A percentile compares a stretch with the other conserved stretches of the same genome.
Conservation (phyloP, 2,329 filamentous ascomycete genomes). For the Neocucurbitaria cava region DNA sequence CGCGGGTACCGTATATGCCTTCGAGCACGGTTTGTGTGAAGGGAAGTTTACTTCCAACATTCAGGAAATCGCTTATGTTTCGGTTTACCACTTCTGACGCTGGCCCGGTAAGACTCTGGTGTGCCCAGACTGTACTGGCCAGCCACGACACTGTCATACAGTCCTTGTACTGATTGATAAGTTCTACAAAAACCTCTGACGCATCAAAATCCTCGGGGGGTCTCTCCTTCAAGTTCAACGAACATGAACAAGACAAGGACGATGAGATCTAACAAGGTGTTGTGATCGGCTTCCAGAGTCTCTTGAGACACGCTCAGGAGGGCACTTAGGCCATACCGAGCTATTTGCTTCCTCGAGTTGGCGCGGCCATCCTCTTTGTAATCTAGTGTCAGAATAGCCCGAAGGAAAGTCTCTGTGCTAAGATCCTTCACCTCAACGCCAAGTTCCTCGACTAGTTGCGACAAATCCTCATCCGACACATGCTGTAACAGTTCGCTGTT, state of each 20-base stretch:
- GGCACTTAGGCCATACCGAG: slow-evolving; percentile 77
- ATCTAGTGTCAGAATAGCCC: slow-evolving; percentile 58
- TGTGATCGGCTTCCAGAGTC: slow-evolving; percentile 73
- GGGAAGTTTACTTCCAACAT: slow-evolving; percentile 35
- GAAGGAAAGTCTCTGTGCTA: slow-evolving; percentile 60
- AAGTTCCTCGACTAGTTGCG: slow-evolving; percentile 67
- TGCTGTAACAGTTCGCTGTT: slow-evolving; percentile 78
- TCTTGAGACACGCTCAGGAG: slow-evolving; percentile 82
- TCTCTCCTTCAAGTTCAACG: slow-evolving; percentile 71
- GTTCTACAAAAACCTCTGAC: slow-evolving; percentile 67
- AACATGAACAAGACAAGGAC: slow-evolving; percentile 81
- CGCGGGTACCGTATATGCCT: slow-evolving; percentile 38
- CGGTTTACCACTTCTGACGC: slow-evolving; percentile 35
- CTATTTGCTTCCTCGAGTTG: slow-evolving; percentile 60
- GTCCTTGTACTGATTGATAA: slow-evolving; percentile 57
- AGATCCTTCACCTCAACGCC: slow-evolving; percentile 55
- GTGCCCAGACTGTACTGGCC: slow-evolving; percentile 42
- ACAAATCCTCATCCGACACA: slow-evolving; percentile 77
- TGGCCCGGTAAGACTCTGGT: slow-evolving; percentile 36
- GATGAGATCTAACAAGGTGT: slow-evolving; percentile 80
- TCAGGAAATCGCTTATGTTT: slow-evolving; percentile 31
- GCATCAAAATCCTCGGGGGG: slow-evolving; percentile 71
- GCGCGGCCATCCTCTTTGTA: slow-evolving; percentile 45
- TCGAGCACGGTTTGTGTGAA: slow-evolving; percentile 48
- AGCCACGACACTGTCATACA: slow-evolving; percentile 46